Evolutionary conservation across 495 filamentous ascomycete genomes (phyloP).

Genomic region (Astrothelium subdiscretum): DNA sequence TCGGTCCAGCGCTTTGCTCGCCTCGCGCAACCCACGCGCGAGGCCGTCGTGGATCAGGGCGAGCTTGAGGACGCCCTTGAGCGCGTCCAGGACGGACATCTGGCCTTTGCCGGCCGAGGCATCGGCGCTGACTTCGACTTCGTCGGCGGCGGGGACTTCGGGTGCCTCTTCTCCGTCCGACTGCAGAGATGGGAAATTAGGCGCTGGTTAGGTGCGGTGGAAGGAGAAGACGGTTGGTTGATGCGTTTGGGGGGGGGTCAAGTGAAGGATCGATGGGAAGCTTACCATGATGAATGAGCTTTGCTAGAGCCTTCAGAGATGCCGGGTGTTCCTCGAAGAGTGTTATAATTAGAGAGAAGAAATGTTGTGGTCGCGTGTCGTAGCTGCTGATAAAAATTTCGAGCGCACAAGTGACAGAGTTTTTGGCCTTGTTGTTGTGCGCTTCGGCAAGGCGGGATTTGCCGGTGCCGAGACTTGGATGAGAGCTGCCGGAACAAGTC

Average conservation of each 20-base stretch:
- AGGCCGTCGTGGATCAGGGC: constrained; percentile 99
- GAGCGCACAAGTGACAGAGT: too few species aligned
- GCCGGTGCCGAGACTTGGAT: background rate
- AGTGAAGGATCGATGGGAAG: background rate
- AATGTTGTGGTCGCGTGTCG: constrained; percentile 1
- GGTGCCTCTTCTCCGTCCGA: constrained; percentile 82
- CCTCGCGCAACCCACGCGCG: constrained; percentile 93
- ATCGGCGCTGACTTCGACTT: constrained; percentile 86
- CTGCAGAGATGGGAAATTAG: constrained; percentile 25
- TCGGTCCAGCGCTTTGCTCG: constrained; percentile 91
- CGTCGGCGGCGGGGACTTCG: constrained; percentile 59
- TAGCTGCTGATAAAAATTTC: constrained; percentile 2
- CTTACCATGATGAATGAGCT: constrained; percentile 11
- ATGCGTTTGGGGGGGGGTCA: background rate
- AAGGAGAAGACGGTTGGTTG: constrained; percentile 4
- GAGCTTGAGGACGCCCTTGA: constrained; percentile 95
- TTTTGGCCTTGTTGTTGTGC: background rate
- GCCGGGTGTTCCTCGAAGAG: constrained; percentile 60
- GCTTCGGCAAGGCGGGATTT: background rate
- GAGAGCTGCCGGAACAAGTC: background rate
- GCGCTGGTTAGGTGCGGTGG: background rate
- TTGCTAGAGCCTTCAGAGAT: constrained; percentile 17
- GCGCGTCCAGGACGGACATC: constrained; percentile 95
- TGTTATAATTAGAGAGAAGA: constrained; percentile 11
- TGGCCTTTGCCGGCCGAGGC: constrained; percentile 67